These are phyloP conservation scores for Diaporthe aspalathi DNA, from an alignment of 2,329 filamentous ascomycete genomes.

Conservation along the genomic window DNA sequence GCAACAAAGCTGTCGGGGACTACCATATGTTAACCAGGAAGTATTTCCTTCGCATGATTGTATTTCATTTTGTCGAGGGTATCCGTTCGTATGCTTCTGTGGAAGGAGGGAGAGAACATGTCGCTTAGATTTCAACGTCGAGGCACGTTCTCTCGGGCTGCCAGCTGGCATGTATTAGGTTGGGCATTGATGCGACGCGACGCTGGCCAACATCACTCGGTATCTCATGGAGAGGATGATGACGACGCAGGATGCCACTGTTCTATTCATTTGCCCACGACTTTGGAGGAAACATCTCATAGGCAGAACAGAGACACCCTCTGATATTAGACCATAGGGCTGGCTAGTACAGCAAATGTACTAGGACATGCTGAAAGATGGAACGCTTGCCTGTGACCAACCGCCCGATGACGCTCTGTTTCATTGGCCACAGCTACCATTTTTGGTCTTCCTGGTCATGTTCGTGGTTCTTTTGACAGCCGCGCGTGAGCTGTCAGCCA, in stretches of 20 bases:
- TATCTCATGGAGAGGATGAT: slow-evolving; percentile 33
- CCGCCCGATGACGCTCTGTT: background rate
- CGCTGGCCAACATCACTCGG: slow-evolving; percentile 26
- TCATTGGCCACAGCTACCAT: background rate
- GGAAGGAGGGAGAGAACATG: slow-evolving; percentile 18
- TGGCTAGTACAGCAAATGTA: slow-evolving; percentile 38
- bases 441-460: too few relatives aligned
- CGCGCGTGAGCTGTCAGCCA: too few relatives aligned
- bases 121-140: slow-evolving; percentile 37
- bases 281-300: slow-evolving; percentile 40
- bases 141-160: slow-evolving; percentile 36
- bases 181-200: slow-evolving; percentile 34
- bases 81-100: slow-evolving; percentile 30
- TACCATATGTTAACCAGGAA: slow-evolving; percentile 42
- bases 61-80: slow-evolving; percentile 39
- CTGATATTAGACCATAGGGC: slow-evolving; percentile 41
- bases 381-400: background rate
- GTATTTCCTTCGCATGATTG: slow-evolving; percentile 38
- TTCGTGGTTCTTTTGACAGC: too few relatives aligned
- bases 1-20: slow-evolving; percentile 22
- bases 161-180: slow-evolving; percentile 35
- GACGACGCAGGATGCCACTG: slow-evolving; percentile 36
- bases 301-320: slow-evolving; percentile 40
- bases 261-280: slow-evolving; percentile 40
- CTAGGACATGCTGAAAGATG: slow-evolving; percentile 30